Base-by-base conservation (phyloP, 495 filamentous ascomycete genomes). In the Ramalina intermedia region DNA sequence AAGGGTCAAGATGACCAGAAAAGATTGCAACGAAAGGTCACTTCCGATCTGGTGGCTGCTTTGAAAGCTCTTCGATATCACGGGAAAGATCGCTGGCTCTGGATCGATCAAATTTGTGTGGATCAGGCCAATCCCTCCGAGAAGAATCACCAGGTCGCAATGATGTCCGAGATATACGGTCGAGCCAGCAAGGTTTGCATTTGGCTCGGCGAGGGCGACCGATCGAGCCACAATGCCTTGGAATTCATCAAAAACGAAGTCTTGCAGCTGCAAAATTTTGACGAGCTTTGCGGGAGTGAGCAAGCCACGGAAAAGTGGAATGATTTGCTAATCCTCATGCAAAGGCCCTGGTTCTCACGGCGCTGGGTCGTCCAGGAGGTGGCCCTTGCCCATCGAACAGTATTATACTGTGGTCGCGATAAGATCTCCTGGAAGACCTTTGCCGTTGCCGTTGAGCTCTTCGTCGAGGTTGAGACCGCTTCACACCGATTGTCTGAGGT, bases 101-200 rank as follows among this genome's bases (percentile, higher is more conserved):
- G 44, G 46, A 47, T 47, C 11, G 44, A 47, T 37, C 44, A 47
- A 37, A 20, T 47, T 2, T 47, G 44, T 47, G 26, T 52, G 29
- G 29, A 52, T 37, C 45, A 43, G 7, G 7, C 5, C 6, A 41
- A 56, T 12, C 2, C 0, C 7, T 12, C 41, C 5, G 54, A 56
- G 27, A 54, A 55, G 27, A 48, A 43, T 36, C 26, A 40, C 14
- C 54, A 56, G 40, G 39, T 51, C 1, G 17, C 38, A 26, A 18
- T 42, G 39, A 63, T 65, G 59, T 21, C 48, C 9, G 49, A 43
- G 1, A 55, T 65, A 13, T 63, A 62, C 36, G 47, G 51, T 6
- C 21, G 46, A 8, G 60, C 62, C 2, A 46, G 46, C 13, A 44
- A 50, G n/a, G 59, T 63, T 1, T 55, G 50, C 27, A 46, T 62